These are phyloP conservation scores for Hypoxylon fuscum DNA, from an alignment of 495 filamentous ascomycete species.

Conservation along the genomic window DNA sequence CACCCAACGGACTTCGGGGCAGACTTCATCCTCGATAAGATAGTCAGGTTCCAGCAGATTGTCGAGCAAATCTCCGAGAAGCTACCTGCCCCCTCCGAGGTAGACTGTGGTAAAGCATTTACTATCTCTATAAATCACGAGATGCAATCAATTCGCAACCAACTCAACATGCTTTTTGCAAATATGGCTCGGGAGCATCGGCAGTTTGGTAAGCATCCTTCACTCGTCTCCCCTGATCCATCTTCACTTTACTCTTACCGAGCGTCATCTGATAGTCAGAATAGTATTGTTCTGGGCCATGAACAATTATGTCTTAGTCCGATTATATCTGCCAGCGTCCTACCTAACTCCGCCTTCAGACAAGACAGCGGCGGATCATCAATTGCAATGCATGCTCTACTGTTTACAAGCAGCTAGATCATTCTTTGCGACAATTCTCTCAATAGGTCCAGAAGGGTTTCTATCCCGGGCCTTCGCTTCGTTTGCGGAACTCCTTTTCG, in stretches of 20 bases:
- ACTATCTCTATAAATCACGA: constrained; percentile 31
- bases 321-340: constrained; percentile 45
- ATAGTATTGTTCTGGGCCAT: constrained; percentile 42
- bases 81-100: constrained; percentile 16
- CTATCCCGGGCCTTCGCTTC: constrained; percentile 33
- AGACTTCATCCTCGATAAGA: constrained; percentile 43
- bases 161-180: constrained; percentile 37
- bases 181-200: constrained; percentile 35
- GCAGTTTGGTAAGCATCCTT: constrained; percentile 38
- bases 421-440: constrained; percentile 31
- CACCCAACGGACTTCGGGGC: constrained; percentile 33
- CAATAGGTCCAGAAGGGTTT: constrained; percentile 33
- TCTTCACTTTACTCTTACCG: not conserved
- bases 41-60: constrained; percentile 43
- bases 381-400: constrained; percentile 38
- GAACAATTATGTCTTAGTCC: constrained; percentile 41
- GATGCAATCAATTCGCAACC: constrained; percentile 33
- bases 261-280: constrained; percentile 8
- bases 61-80: constrained; percentile 38
- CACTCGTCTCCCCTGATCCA: not conserved
- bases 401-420: constrained; percentile 39
- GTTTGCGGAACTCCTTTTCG: constrained; percentile 35
- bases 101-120: constrained; percentile 6
- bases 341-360: constrained; percentile 30
- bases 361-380: constrained; percentile 26